These are phyloP conservation scores for Cenococcum geophilum DNA, from an alignment of 495 filamentous ascomycete genomes.

Conservation along the genomic window DNA sequence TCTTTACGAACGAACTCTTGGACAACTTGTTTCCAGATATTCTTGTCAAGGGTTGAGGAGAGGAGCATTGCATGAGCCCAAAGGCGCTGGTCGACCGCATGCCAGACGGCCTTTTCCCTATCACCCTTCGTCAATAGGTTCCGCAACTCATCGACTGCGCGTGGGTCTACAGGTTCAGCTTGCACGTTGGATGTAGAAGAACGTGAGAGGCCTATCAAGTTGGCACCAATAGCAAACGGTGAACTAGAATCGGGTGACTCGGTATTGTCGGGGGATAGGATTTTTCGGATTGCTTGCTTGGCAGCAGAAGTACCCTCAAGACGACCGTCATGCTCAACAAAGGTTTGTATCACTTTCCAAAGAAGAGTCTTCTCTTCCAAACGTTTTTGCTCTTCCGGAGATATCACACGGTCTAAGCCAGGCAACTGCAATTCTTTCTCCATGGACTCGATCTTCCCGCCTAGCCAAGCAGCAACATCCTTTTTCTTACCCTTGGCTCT, in stretches of 20 bases:
- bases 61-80: conserved; percentile 97
- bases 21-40: conserved; percentile 82
- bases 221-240: conserved; percentile 28
- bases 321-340: conserved; percentile 81
- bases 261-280: conserved; percentile 60
- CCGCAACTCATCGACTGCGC: conserved; percentile 62
- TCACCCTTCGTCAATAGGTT: conserved; percentile 70
- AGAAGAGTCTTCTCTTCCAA: conserved; percentile 76
- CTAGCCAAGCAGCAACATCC: conserved; percentile 79
- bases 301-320: conserved; percentile 68
- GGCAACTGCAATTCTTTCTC: conserved; percentile 51
- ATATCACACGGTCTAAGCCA: conserved; percentile 40
- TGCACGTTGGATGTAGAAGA: conserved; percentile 37
- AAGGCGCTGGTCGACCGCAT: conserved; percentile 83
- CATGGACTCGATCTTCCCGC: conserved; percentile 61
- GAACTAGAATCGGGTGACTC: conserved; percentile 25
- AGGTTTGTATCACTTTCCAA: conserved; percentile 75
- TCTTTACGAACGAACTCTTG: conserved; percentile 93
- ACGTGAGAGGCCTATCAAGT: conserved; percentile 28
- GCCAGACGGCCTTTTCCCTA: conserved; percentile 86
- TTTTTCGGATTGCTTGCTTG: conserved; percentile 63
- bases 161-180: conserved; percentile 59
- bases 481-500: conserved; percentile 92
- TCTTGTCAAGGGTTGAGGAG: conserved; percentile 62
- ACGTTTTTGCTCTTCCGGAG: conserved; percentile 38